phyloP scores from a whole-genome alignment of 2,329 filamentous ascomycete species.

The Curvularia eragrostidis region DNA sequence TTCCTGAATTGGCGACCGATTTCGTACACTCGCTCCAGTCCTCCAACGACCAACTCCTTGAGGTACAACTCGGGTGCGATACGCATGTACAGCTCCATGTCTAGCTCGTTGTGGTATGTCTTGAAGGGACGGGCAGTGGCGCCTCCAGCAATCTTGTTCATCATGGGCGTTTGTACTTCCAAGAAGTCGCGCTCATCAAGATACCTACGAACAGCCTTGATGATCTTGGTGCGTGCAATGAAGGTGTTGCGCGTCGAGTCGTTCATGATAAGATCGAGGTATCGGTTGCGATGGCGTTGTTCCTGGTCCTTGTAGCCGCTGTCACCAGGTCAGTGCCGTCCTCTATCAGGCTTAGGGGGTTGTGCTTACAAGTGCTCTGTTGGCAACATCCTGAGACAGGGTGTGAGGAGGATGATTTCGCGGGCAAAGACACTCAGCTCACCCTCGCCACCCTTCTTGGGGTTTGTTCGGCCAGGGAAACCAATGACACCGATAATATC shows the following conservation, averaged over 20 bases:
- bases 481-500: constrained; percentile 91
- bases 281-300: constrained; percentile 89
- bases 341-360: constrained; percentile 13
- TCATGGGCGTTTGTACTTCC: constrained; percentile 94
- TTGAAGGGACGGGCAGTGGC: constrained; percentile 94
- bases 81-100: constrained; percentile 94
- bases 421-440: constrained; percentile 93
- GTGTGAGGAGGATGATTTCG: constrained; percentile 83
- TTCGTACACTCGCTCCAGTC: constrained; percentile 93
- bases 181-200: constrained; percentile 88
- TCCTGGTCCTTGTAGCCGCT: constrained; percentile 97
- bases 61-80: constrained; percentile 95
- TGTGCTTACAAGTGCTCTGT: constrained; percentile 65
- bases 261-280: constrained; percentile 98
- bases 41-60: constrained; percentile 95
- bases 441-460: constrained; percentile 87
- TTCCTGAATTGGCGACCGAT: constrained; percentile 96
- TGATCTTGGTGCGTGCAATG: constrained; percentile 83
- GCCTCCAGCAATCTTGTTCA: constrained; percentile 94
- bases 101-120: constrained; percentile 93
- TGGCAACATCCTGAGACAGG: constrained; percentile 89
- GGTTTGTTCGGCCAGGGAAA: constrained; percentile 82
- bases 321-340: constrained; percentile 6
- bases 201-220: constrained; percentile 85
- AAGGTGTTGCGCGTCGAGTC: constrained; percentile 83